Conservation (phyloP, 495 filamentous ascomycete genomes). For the Penicillium cataractarum region DNA sequence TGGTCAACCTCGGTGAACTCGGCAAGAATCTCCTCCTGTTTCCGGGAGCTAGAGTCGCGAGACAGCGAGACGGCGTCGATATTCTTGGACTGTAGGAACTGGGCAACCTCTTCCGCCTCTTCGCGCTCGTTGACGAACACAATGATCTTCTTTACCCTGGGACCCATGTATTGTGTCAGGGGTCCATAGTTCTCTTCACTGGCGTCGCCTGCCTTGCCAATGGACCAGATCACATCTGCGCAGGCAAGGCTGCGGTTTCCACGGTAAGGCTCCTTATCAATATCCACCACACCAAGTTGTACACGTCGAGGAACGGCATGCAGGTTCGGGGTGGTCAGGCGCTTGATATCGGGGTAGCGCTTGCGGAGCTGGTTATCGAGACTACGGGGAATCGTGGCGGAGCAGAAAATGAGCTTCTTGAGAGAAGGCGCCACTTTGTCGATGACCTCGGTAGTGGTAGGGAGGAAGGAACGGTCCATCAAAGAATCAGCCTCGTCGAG, state of each 20-base stretch:
- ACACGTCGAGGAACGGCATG: constrained; percentile 95
- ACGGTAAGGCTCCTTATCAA: constrained; percentile 83
- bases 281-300: constrained; percentile 90
- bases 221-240: constrained; percentile 90
- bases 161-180: constrained; percentile 36
- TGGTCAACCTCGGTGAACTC: constrained; percentile 69
- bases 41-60: constrained; percentile 74
- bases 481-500: constrained; percentile 96
- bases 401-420: constrained; percentile 90
- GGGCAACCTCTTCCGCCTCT: constrained; percentile 75
- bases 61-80: constrained; percentile 84
- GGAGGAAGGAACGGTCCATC: constrained; percentile 86
- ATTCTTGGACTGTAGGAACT: constrained; percentile 79
- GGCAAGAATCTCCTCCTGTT: constrained; percentile 72
- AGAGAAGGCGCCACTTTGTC: constrained; percentile 76
- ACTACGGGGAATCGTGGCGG: constrained; percentile 89
- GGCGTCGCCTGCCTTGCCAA: constrained; percentile 72
- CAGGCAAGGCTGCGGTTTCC: constrained; percentile 91
- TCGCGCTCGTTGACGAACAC: constrained; percentile 99
- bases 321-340: constrained; percentile 90
- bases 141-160: constrained; percentile 81
- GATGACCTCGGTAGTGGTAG: constrained; percentile 78
- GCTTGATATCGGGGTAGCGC: constrained; percentile 77
- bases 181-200: constrained; percentile 34
- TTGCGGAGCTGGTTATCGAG: constrained; percentile 81